Evolutionary conservation across 2,329 filamentous ascomycete species (phyloP), one percentile per base, ranked within the genome.

Genomic region (Zasmidium citrigriseum): DNA sequence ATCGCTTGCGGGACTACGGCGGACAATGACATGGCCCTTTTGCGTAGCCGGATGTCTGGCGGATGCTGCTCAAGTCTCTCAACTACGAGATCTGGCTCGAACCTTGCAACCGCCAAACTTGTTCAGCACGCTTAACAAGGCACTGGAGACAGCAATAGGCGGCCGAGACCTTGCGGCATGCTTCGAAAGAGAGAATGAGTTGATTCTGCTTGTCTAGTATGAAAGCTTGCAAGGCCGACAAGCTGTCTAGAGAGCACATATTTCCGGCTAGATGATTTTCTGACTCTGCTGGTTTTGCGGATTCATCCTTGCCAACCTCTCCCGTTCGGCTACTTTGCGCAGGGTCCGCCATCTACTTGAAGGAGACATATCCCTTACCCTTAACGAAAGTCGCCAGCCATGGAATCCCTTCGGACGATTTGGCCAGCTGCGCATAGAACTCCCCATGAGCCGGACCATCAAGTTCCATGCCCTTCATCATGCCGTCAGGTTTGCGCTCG

Each of bases 401-500:
- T 10, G 72, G 72, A 20, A 72, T 60, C 56, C 65, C 61, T 9
- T 52, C 65, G 45, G 65, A 60, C 18, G 65, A 57, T 21, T 62
- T 63, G 11, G 68, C 72, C 59, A 76, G 61, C 51, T 72, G 58
- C 5, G 64, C 60, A 56, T 64, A 76, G 53, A 75, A 74, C 3
- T 75, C 70, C 18, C 48, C 74, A 65, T 75, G 72, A 9, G 73
- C 72, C 14, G 58, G 46, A 9, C 72, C 75, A 56, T 73, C 69
- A 14, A 77, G 21, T 4, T 50, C 62, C 20, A 29, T 48, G 0
- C 64, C 66, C 60, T 64, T 72, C 3, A 52, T 45, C 41, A 60
- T 67, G 1, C 81, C 80, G 53, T 80, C 75, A 0, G 69, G 56
- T 10, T 75, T 75, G 3, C 80, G 73, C 63, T 84, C 78, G 54